Conservation (phyloP, 1,284 basidiomycete species). For the Trichosporon inkin region DNA sequence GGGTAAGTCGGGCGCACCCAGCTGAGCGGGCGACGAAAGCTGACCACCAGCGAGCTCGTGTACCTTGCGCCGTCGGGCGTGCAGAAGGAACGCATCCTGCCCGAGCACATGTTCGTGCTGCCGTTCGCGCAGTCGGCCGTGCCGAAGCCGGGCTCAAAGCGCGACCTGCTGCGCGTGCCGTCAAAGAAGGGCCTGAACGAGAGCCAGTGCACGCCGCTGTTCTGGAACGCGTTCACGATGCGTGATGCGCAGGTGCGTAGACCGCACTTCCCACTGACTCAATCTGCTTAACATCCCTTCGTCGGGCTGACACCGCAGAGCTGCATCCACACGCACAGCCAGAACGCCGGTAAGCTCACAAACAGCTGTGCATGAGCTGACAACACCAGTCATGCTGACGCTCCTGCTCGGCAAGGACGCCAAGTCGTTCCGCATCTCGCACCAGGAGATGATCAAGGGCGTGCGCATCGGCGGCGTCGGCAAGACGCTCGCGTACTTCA, state of each 20-base stretch:
- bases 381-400: slow-evolving; percentile 64
- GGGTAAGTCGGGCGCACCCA: slow-evolving; percentile 54
- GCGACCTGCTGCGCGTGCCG: slow-evolving; percentile 70
- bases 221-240: slow-evolving; percentile 81
- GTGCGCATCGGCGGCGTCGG: slow-evolving; percentile 70
- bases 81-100: slow-evolving; percentile 77
- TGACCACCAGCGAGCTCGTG: slow-evolving; percentile 60
- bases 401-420: slow-evolving; percentile 62
- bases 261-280: no score
- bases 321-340: slow-evolving; percentile 83
- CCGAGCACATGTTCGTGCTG: slow-evolving; percentile 77
- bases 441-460: slow-evolving; percentile 86
- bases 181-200: slow-evolving; percentile 63
- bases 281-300: no score
- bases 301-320: slow-evolving; percentile 42
- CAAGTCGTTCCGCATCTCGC: slow-evolving; percentile 64
- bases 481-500: slow-evolving; percentile 67
- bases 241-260: slow-evolving; percentile 60
- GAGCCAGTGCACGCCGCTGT: slow-evolving; percentile 79
- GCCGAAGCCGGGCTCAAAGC: slow-evolving; percentile 61
- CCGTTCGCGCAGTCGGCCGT: slow-evolving; percentile 62
- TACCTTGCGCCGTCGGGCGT: slow-evolving; percentile 83
- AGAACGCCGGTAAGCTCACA: slow-evolving; percentile 58
- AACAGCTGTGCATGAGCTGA: not conserved
- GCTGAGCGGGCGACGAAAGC: not conserved